Evolutionary conservation across 495 filamentous ascomycete species (phyloP), one percentile per base, ranked within the genome.

Genomic region (Xanthoparmelia taractica): DNA sequence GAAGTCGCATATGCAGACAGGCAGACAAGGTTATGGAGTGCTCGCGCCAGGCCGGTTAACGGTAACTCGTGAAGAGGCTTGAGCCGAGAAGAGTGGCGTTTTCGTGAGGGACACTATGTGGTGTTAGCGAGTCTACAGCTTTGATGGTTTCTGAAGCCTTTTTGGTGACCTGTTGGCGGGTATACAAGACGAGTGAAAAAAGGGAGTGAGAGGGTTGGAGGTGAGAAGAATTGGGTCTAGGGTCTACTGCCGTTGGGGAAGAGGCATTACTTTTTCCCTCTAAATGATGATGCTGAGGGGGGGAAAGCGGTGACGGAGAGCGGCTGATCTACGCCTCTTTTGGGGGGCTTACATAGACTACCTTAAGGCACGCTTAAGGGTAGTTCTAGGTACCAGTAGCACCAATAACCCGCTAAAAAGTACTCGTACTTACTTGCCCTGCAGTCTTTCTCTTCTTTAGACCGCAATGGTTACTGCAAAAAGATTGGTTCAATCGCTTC

Each of bases 81-180:
- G 50, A 33, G 50, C 50, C 50, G 50, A 54, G 50, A 54, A 54
- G 15, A 54, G 50, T 54, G 50, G 50, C 50, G 50, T 54, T 54
- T 54, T 25, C 0, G n/a, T 10, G n/a, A 12, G 43, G 43, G 43
- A 47, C 10, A 47, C 15, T 2, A 1, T 13, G 12, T 13, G 34
- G 4, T 41, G 40, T 41, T 17, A 41, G 15, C 11, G 17, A 41
- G 13, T 41, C 17, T 17, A 13, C n/a, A n/a, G n/a, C n/a, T n/a
- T n/a, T n/a, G n/a, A n/a, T n/a, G n/a, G n/a, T n/a, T n/a, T n/a
- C n/a, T n/a, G n/a, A n/a, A n/a, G n/a, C n/a, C n/a, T n/a, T n/a
- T n/a, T n/a, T n/a, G n/a, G n/a, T n/a, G n/a, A 41, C 40, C 15
- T 13, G 17, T 41, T 41, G 40, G 15, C 40, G 17, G 18, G 40